Percentiles rank a stretch among this genome's conserved stretches.
phyloP scores from a whole-genome alignment of 163 green algal species.

The Botryococcus braunii region DNA sequence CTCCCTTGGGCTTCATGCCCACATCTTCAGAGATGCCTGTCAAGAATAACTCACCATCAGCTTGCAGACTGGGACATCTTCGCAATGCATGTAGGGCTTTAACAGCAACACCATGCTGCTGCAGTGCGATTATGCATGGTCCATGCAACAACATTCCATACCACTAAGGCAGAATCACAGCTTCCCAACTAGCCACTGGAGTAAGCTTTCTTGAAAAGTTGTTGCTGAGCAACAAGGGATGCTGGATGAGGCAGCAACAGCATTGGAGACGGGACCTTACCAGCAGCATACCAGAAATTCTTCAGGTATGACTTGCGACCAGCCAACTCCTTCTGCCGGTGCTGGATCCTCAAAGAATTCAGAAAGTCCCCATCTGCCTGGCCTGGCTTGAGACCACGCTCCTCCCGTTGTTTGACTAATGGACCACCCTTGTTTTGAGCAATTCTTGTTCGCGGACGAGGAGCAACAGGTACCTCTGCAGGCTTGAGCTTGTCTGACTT shows the following conservation, averaged over 20 bases:
- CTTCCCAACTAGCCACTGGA: not conserved
- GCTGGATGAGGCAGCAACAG: too few relatives aligned
- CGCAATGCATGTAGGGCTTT: not conserved
- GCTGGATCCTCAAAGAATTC: conserved; percentile 17
- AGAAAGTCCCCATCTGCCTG: conserved; percentile 27
- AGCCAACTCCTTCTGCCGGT: conserved; percentile 46
- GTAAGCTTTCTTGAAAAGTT: not conserved
- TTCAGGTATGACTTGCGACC: conserved; percentile 48
- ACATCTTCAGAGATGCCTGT: conserved; percentile 43
- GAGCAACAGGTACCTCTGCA: not conserved
- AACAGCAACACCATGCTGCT: not conserved
- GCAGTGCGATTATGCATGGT: not conserved
- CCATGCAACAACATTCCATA: not conserved
- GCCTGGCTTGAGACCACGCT: conserved; percentile 19
- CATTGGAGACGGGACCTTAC: conserved; percentile 28
- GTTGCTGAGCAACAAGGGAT: not conserved
- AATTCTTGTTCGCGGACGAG: not conserved
- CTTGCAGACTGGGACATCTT: not conserved
- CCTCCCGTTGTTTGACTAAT: not conserved
- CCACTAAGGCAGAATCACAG: not conserved
- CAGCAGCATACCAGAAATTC: conserved; percentile 70
- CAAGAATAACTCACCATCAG: not conserved
- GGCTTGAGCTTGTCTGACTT: not conserved
- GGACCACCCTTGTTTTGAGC: too few relatives aligned
- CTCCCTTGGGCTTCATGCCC: conserved; percentile 39